phyloP scores from a whole-genome alignment of 2,329 filamentous ascomycete species.

The Bisporella sp. region DNA sequence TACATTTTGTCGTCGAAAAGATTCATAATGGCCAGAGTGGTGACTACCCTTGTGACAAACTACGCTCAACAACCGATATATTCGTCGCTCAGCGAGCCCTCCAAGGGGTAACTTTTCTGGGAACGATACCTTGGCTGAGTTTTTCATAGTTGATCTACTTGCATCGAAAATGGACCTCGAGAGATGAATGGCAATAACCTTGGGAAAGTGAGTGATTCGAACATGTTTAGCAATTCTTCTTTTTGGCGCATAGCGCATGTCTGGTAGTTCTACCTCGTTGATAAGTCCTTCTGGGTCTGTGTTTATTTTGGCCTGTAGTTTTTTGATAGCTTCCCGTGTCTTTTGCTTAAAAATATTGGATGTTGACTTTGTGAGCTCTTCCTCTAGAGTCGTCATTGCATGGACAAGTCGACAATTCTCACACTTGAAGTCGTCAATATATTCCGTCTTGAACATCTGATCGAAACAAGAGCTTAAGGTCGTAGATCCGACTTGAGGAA shows the following conservation, averaged over 20 bases:
- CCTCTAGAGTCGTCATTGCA: conserved; percentile 57
- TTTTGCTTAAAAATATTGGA: conserved; percentile 43
- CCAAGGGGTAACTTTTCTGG: conserved; percentile 82
- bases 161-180: conserved; percentile 89
- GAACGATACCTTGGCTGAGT: conserved; percentile 88
- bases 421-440: conserved; percentile 95
- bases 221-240: conserved; percentile 82
- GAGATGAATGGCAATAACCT: conserved; percentile 83
- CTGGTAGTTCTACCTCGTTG: conserved; percentile 66
- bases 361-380: conserved; percentile 47
- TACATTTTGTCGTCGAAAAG: conserved; percentile 80
- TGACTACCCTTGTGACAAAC: conserved; percentile 95
- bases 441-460: conserved; percentile 86
- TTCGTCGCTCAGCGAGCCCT: conserved; percentile 67
- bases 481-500: conserved; percentile 76
- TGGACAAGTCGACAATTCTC: conserved; percentile 86
- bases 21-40: conserved; percentile 95
- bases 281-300: conserved; percentile 74
- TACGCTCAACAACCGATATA: conserved; percentile 77
- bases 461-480: conserved; percentile 87
- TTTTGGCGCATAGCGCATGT: conserved; percentile 67
- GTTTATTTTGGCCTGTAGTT: conserved; percentile 64
- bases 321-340: conserved; percentile 53
- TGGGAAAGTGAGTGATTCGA: conserved; percentile 80
- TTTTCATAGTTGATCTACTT: conserved; percentile 71